Evolutionary conservation across 768 basidiomycete genomes (phyloP).

Genomic region (Nevesoporus exiguus): DNA sequence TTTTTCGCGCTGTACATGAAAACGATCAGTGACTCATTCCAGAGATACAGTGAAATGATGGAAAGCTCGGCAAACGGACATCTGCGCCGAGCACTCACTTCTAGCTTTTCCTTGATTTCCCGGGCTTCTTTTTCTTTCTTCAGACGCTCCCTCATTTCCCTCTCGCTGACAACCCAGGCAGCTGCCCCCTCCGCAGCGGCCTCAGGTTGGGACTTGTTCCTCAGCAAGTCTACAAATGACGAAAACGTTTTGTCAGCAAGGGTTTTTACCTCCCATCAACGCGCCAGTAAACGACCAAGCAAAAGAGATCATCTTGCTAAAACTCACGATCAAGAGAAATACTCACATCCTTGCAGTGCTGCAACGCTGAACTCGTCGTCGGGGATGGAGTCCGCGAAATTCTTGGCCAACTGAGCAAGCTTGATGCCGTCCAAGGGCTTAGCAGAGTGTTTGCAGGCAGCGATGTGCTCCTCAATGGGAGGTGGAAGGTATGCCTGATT

Average conservation of each 20-base stretch:
- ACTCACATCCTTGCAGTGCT: conserved; percentile 86
- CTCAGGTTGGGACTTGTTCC: conserved; percentile 82
- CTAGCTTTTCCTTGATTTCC: conserved; percentile 62
- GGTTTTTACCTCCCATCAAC: conserved; percentile 17
- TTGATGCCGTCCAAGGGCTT: conserved; percentile 63
- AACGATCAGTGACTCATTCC: conserved; percentile 4
- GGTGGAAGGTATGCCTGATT: conserved; percentile 65
- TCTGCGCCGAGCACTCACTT: conserved; percentile 45
- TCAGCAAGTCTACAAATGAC: conserved; percentile 57
- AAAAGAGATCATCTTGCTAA: conserved; percentile 7
- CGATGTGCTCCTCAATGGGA: conserved; percentile 56
- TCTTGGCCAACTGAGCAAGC: conserved; percentile 65
- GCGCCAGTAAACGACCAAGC: conserved; percentile 20
- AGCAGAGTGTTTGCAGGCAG: conserved; percentile 56
- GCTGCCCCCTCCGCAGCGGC: conserved; percentile 63
- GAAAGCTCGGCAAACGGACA: conserved; percentile 18
- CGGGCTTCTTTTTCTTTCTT: conserved; percentile 70
- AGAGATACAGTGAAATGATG: conserved; percentile 3
- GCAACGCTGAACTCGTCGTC: conserved; percentile 88
- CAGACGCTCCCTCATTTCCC: conserved; percentile 70
- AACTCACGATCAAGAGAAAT: conserved; percentile 16
- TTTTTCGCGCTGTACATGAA: conserved; percentile 37
- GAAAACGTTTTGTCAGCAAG: conserved; percentile 24
- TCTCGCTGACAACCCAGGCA: conserved; percentile 72
- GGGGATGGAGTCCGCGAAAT: conserved; percentile 79